Base-by-base conservation (phyloP, 306 rosid species). In the Vicia faba region DNA sequence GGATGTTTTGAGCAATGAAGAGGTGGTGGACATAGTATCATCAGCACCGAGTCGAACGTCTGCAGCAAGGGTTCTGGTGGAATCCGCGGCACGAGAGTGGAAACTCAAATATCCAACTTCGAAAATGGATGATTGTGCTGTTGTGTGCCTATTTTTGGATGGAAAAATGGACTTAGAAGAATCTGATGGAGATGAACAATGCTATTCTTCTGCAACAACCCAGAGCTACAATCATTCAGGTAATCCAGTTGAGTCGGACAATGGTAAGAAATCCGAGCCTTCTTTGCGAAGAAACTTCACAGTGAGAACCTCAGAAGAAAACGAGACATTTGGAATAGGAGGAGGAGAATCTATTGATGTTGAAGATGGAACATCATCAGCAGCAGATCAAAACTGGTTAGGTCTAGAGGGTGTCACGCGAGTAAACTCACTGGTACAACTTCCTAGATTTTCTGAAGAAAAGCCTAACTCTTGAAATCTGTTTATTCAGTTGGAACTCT, bases 361-460 rank as follows among this genome's bases (percentile, higher is more conserved):
- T 28, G 91, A 78, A 71, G 87, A 66, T 11, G 88, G 81, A 76
- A 48, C 73, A 11, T 41, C 79, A 39, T 36, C 61, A 8, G 40
- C 86, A 19, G 92, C 88, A 71, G 96, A 89, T 73, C 86, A 90
- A 68, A 85, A 86, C 78, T 93, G 97, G 99, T 88, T 51, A 13
- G 95, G 91, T 36, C 79, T 93, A 72, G 96, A 90, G 71, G 99
- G 99, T 10, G 97, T 93, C 56, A 93, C 97, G 3, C 78, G 97
- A 15, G 99, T 90, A 76, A 93, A 93, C 88, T 93, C 99, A n/a
- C 74, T 93, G n/a, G 97, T 93, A 69, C 99, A 90, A 58, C 99
- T 93, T 35, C 99, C 99, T 51, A 84, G 99, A 83, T 93, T 93
- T 85, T 90, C 92, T 19, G 85, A 80, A 62, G 96, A 82, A 78